A percentile compares a stretch with the other conserved stretches of the same genome.
phyloP scores from a whole-genome alignment of 352 stramenopile species.

The Aphanomyces invadans region DNA sequence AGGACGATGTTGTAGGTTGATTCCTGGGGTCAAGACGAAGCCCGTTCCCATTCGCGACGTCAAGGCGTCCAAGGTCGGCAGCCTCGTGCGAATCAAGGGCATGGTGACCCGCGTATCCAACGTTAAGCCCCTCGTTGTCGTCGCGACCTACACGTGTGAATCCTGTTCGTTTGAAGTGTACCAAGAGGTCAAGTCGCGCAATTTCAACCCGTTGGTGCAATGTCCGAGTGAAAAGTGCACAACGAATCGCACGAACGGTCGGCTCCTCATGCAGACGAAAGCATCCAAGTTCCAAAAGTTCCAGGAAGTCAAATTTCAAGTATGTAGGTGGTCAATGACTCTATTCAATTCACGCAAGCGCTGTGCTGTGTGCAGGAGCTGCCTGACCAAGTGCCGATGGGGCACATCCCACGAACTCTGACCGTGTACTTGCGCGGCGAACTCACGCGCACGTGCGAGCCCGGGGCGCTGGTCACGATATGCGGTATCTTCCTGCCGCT shows the following conservation, averaged over 20 bases:
- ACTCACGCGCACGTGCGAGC: conserved; percentile 88
- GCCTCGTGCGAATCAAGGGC: conserved; percentile 93
- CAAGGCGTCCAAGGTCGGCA: conserved; percentile 90
- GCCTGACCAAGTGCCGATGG: conserved; percentile 94
- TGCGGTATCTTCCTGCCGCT: conserved; percentile 94
- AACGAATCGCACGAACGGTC: conserved; percentile 66
- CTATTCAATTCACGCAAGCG: too few species aligned
- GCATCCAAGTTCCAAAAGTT: conserved; percentile 99
- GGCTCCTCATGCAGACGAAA: conserved; percentile 93
- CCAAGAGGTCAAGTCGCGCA: conserved; percentile 88
- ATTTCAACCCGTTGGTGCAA: conserved; percentile 91
- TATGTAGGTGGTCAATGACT: too few species aligned
- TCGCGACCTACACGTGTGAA: conserved; percentile 98
- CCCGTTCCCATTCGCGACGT: conserved; percentile 91
- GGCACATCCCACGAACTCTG: conserved; percentile 93
- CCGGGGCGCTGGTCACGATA: conserved; percentile 95
- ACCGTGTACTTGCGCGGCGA: conserved; percentile 90
- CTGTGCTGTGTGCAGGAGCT: conserved; percentile 51
- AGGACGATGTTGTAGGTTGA: too few species aligned
- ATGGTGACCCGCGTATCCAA: conserved; percentile 98
- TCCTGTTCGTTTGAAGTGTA: conserved; percentile 95
- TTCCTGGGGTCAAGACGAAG: conserved; percentile 79
- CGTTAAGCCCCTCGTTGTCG: conserved; percentile 94
- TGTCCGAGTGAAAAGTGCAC: conserved; percentile 88
- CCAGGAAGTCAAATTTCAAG: conserved; percentile 98